Evolutionary conservation across 2,329 filamentous ascomycete genomes (phyloP), one percentile per base, ranked within the genome.

Genomic region (Myriosclerotinia curreyana): DNA sequence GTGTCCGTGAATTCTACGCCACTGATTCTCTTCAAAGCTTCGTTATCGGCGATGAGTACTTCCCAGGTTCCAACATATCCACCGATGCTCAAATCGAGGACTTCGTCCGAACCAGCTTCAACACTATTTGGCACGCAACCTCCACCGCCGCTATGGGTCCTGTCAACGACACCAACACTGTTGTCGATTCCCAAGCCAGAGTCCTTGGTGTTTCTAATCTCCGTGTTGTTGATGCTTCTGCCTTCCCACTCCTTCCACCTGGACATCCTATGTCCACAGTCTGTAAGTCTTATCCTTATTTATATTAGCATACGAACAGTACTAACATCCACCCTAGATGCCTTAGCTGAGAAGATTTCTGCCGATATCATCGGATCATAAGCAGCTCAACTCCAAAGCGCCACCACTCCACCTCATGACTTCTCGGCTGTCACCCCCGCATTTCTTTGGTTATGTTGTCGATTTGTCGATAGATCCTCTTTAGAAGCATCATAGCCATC

Each of bases 141-240:
- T 82, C 83, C 0, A 87, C 84, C 0, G 77, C 77, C 9, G 80
- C 80, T 71, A 87, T 88, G 84, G 84, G 84, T 0, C 78, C 73
- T 63, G 8, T 64, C 0, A 76, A 70, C 2, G 78, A 81, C n/a
- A 31, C 60, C 3, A 76, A 79, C 17, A 67, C 69, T 31, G 71
- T 72, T 3, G 63, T 73, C 28, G 70, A 73, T 56, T 38, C 55
- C 1, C 53, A 67, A 12, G 64, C 67, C n/a, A 70, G 61, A 38
- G 71, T 73, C 4, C 66, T 64, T 60, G 71, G 71, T 38, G 68
- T 69, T 20, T 52, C 64, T 25, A 56, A 62, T 0, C 15, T 73
- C 34, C 66, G 69, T 49, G 70, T 73, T 36, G 70, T 72, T 49
- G 71, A 72, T 66, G 65, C 68, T 14, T 65, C 66, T 46, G 44